phyloP scores from a whole-genome alignment of 441 rosid genomes.

The Populus hybrid region DNA sequence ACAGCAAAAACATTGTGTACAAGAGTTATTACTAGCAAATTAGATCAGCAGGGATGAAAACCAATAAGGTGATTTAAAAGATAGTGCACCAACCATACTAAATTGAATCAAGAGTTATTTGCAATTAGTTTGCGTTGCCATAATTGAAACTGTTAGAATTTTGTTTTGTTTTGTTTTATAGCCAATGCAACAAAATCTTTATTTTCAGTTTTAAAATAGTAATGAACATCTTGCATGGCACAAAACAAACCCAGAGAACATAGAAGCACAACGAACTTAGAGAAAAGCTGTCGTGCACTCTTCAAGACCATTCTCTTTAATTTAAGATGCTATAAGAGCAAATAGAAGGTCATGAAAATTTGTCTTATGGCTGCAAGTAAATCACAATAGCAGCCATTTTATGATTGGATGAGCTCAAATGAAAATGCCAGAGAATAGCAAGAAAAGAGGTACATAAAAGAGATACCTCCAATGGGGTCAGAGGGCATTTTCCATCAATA shows the following conservation, averaged over 20 bases:
- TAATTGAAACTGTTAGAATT: not conserved
- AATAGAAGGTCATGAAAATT: not conserved
- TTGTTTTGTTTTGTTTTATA: not conserved
- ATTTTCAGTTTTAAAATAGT: not conserved
- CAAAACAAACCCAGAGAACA: not conserved
- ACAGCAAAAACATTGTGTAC: slow-evolving; percentile 39
- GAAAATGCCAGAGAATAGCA: slow-evolving; percentile 12
- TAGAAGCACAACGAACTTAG: too few relatives aligned
- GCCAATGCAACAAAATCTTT: not conserved
- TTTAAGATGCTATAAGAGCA: not conserved
- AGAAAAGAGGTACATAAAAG: slow-evolving; percentile 3
- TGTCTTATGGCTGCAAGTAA: not conserved
- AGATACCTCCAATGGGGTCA: slow-evolving; percentile 89
- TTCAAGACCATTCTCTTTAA: not conserved
- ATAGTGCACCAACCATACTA: not conserved
- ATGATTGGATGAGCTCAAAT: not conserved
- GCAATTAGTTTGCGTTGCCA: not conserved
- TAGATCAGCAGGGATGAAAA: not conserved
- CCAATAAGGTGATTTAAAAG: not conserved
- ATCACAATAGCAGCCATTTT: not conserved
- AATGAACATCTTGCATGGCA: not conserved
- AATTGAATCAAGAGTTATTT: not conserved
- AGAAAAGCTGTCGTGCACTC: not conserved
- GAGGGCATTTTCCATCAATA: slow-evolving; percentile 84
- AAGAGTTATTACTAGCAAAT: slow-evolving; percentile 21